Base-by-base conservation (phyloP, 2,329 filamentous ascomycete species). In the Aspergillus proliferans region DNA sequence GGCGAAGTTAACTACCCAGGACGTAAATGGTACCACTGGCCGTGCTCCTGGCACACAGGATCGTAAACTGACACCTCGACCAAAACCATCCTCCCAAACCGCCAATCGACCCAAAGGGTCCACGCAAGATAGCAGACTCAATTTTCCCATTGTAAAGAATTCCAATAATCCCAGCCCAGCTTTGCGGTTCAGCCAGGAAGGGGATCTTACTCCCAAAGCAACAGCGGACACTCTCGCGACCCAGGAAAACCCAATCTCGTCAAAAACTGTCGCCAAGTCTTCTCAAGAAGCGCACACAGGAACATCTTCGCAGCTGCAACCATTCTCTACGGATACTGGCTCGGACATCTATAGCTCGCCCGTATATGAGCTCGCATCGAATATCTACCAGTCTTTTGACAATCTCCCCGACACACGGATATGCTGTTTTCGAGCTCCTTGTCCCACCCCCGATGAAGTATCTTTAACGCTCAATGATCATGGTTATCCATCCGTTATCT, bases 101-200 rank as follows among this genome's bases (percentile, higher is more conserved):
- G 59, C 61, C 44, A 42, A 56, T 45, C 54, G 60, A 47, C 42
- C 52, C 41, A 68, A 64, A 44, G 63, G 62, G 6, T 47, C 49
- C 19, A 57, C 65, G 49, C 54, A 70, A 55, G 65, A 70, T 55
- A 60, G 75, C 53, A 76, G 73, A 19, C 71, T 89, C 22, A 77
- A 76, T 24, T 94, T 89, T 59, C 79, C 85, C 1, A 80, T 90
- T 10, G 87, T 92, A 19, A 94, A 95, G 68, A 82, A 92, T 57
- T 79, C 84, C 1, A 78, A 83, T 57, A 82, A 88, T 57, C 78
- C 81, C 4, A 76, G 75, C 50, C 87, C 85, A 0, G 73, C 77
- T 24, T 57, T 82, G 42, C 81, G 84, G 41, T 71, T 88, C 26
- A 89, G 85, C 59, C 87, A 92, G 64, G 75, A 76, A 43, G 81